Evolutionary conservation across 2,329 filamentous ascomycete genomes (phyloP), one percentile per base, ranked within the genome.

Genomic region (Diaporthe capsici): DNA sequence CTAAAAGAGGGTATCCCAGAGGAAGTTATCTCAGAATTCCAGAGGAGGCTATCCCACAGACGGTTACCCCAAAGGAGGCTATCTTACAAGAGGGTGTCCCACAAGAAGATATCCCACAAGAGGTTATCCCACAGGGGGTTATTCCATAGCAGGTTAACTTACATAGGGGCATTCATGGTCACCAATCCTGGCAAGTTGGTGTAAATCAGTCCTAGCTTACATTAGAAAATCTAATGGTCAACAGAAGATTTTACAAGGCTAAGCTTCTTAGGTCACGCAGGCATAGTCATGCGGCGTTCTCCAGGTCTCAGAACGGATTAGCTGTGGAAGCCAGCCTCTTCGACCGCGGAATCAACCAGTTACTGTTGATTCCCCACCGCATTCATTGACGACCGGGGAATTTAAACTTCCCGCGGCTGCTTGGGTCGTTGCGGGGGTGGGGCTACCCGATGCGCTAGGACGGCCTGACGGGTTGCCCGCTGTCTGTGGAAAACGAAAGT

Each of bases 401-500:
- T 25, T 53, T 68, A 25, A 28, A 39, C 31, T 53, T 68, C 37
- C 47, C 47, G 63, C 31, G 49, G 63, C 63, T 39, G 47, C 47
- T 68, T 68, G 47, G 63, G 63, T 53, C 22, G 63, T 39, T 53
- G 65, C 31, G 65, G 65, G 65, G 65, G 47, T 68, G 65, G 65
- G 65, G 65, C 47, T 68, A 39, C 34, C 65, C 63, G 63, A 3
- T 8, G 47, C 47, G 28, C 44, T 53, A 68, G 63, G 31, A 25
- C n/a, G 28, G 13, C 17, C 61, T 49, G 28, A 10, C 22, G 22
- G 37, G 58, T 22, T 25, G 34, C 22, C 58, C 9, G 28, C 28
- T 28, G 28, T 28, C 2, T 28, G 28, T 28, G 28, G 28, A 28
- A 28, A 28, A 28, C 28, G 3, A 28, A 28, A 2, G 2, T 28